Base-by-base conservation (phyloP, 352 stramenopile genomes). In the Globisporangium yorkense region DNA sequence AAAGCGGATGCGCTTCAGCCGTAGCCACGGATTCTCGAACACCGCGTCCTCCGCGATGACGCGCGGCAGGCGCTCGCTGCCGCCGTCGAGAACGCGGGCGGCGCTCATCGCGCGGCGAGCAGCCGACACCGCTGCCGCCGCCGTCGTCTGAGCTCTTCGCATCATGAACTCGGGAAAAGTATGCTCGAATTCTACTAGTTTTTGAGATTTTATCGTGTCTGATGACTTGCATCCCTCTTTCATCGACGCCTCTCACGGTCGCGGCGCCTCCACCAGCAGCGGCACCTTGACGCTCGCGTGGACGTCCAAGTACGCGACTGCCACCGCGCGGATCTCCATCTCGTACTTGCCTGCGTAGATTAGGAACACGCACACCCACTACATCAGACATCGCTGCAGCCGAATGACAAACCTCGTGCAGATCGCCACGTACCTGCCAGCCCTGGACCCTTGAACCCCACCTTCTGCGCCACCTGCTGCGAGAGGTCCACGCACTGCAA, bases 251-350 rank as follows among this genome's bases (percentile, higher is more conserved):
- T n/a, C 31, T 57, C 31, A 46, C 31, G 18, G 3, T 1, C 27
- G 48, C 9, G 49, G 49, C 18, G 37, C 10, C 20, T 81, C 75
- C 5, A 92, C 78, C 15, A 68, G 48, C 33, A 92, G 29, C 0
- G 70, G 54, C 6, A 88, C 50, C 20, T 41, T 56, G 1, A 63
- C 35, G 43, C 67, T 79, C 18, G 77, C 63, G 21, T 88, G 71
- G 9, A 76, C 74, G 55, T 78, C 80, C 10, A 94, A 57, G 66
- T 92, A 92, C 48, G 70, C 62, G 0, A 71, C 68, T 21, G 75
- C 87, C 51, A 89, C 54, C 3, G 81, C 84, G n/a, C 81, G 76
- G n/a, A 92, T 58, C 44, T 94, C 84, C 21, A 94, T 60, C 35
- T 89, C 72, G 67, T 89, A 89, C 37, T 84, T 81, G 64, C 80